Percentiles rank a stretch among this genome's conserved stretches.
These are phyloP conservation scores for Cryptosporidium xiaoi DNA, from an alignment of 169 alveolate species.

Conservation along the genomic window DNA sequence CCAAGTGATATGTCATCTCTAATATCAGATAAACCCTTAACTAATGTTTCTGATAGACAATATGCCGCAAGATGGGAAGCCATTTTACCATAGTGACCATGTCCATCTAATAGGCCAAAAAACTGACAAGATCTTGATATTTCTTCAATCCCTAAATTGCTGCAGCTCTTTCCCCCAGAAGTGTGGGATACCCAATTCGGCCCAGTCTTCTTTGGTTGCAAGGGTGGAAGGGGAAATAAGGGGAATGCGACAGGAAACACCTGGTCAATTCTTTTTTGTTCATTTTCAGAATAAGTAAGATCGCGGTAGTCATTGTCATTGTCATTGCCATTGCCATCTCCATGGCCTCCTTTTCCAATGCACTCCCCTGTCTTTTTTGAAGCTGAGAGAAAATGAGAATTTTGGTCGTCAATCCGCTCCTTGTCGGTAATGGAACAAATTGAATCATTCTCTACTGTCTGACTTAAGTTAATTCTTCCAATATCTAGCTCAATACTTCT, in stretches of 20 bases:
- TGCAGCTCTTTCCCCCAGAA: conserved; percentile 5
- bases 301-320: too few relatives aligned
- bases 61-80: conserved; percentile 62
- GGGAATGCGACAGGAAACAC: conserved; percentile 52
- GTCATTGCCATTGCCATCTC: too few relatives aligned
- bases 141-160: neutral
- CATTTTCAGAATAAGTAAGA: too few relatives aligned
- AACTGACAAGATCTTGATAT: neutral
- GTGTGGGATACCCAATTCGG: conserved; percentile 56
- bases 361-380: too few relatives aligned
- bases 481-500: neutral
- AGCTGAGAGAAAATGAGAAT: too few relatives aligned
- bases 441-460: neutral
- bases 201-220: conserved; percentile 18
- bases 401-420: too few relatives aligned
- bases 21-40: neutral
- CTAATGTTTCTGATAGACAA: conserved; percentile 21
- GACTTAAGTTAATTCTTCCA: neutral
- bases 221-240: conserved; percentile 38
- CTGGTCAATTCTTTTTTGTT: neutral
- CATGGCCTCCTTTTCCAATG: too few relatives aligned
- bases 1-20: neutral
- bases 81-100: conserved; percentile 60
- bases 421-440: neutral
- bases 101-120: conserved; percentile 57